Evolutionary conservation across 495 filamentous ascomycete species (phyloP).

Genomic region (Trichoderma virens): DNA sequence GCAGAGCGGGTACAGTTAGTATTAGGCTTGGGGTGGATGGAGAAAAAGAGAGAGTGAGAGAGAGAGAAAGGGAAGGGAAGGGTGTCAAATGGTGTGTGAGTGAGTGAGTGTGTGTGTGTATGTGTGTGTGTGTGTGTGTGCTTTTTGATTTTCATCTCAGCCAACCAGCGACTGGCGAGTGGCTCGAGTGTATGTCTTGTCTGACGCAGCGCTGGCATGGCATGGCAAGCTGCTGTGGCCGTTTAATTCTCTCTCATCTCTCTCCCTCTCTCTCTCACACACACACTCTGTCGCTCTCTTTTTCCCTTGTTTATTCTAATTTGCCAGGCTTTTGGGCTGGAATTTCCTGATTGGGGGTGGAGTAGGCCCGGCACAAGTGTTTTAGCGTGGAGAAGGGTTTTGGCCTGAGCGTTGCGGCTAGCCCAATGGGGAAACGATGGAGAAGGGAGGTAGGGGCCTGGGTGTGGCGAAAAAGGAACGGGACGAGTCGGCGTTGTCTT

Average conservation of each 20-base stretch:
- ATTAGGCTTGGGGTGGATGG: not conserved
- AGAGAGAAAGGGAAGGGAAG: too few relatives aligned
- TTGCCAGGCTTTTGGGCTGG: slow-evolving; percentile 6
- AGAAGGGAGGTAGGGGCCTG: not conserved
- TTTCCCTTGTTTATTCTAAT: not conserved
- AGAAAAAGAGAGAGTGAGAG: not conserved
- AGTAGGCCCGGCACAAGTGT: slow-evolving; percentile 4
- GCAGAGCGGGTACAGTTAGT: not conserved
- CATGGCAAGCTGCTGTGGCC: not conserved
- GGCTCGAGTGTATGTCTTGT: not conserved
- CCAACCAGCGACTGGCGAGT: not conserved
- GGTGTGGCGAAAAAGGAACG: slow-evolving; percentile 7
- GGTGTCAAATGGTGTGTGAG: too few relatives aligned
- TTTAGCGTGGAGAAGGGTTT: slow-evolving; percentile 3
- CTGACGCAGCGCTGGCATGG: slow-evolving; percentile 6
- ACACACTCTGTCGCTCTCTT: not conserved
- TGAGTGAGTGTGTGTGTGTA: too few relatives aligned
- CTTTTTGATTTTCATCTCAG: not conserved
- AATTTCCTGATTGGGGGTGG: slow-evolving; percentile 7
- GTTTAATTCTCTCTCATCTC: too few relatives aligned
- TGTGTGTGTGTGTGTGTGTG: too few relatives aligned
- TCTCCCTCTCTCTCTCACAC: not conserved
- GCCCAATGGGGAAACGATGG: not conserved
- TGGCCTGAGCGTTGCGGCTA: slow-evolving; percentile 1
- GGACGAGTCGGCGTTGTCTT: not conserved